Evolutionary conservation across 129 eudicot species (phyloP), one percentile per base, ranked within the genome.

Genomic region (Smallanthus sonchifolius): DNA sequence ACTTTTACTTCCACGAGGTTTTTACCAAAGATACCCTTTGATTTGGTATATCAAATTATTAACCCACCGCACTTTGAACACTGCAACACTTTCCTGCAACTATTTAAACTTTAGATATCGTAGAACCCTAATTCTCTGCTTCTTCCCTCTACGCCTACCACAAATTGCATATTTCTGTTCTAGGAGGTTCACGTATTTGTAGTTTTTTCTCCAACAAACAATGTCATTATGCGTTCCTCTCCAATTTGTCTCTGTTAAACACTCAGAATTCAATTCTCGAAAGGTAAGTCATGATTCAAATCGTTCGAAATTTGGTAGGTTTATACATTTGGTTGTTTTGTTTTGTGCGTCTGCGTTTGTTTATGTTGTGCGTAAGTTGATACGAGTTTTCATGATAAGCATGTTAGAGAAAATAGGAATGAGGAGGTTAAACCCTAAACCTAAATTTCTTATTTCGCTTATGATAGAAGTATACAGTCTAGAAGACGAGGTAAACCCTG

Each of bases 151-250:
- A 40, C 70, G 70, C 71, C 71, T 40, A 49, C 45, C 39, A 51
- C 57, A 51, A 24, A 51, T 24, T 42, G 17, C 77, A 59, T 13
- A 28, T 64, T 42, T 20, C 10, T 45, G 2, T 40, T 37, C 38
- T 5, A 54, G 19, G 3, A 45, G n/a, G 10, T 45, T 45, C 51
- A 10, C n/a, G 7, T 45, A 6, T 45, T 15, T 45, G n/a, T 10
- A 45, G 4, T 11, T 45, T 45, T 2, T 1, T 44, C 6, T 45
- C 4, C n/a, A 52, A 17, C 1, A 30, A 59, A 59, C 70, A 68
- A 77, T 78, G 77, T 78, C 77, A 37, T 49, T 51, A 3, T 70
- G 60, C 64, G 45, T 39, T 71, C 72, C 57, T 78, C 55, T 67
- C 39, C 77, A 78, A 0, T 78, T 78, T 51, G 38, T 73, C 3